Base-by-base conservation (phyloP, 108 stramenopile species). In the Cyclotella cryptica region DNA sequence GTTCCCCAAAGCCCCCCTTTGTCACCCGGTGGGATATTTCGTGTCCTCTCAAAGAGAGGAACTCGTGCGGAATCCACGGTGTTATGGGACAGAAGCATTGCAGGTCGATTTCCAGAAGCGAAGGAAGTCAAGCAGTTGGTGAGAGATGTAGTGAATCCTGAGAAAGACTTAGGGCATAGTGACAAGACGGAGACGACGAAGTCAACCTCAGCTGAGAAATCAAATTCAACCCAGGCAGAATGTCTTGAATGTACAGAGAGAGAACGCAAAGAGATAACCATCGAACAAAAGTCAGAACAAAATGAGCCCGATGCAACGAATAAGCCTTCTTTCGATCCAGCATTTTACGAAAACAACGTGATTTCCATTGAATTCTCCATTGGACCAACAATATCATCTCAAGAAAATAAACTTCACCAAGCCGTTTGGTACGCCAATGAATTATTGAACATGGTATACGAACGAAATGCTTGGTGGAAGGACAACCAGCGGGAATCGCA, bases 101-200 rank as follows among this genome's bases (percentile, higher is more conserved):
- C 83, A 17, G 86, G 89, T 0, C 61, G 86, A 54, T 96, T 96
- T 75, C 96, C 96, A 2, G 93, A 94, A 70, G 49, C 87, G 8
- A 94, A 93, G 62, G 87, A 89, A 60, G 43, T 96, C 26, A 94
- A 96, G 71, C 92, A 90, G 71, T 51, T 78, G 63, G 69, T 96
- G 35, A 87, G 96, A 13, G 92, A 94, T 80, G 35, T 64, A 46
- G 81, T 96, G 46, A 66, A 53, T 40, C 95, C 95, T 9, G 54
- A 73, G 0, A 80, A 83, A 52, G 75, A 79, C 59, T 66, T 96
- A 68, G 95, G 95, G 14, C 95, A 96, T 53, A 90, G 88, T 69
- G 93, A 94, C 73, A 68, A 26, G 27, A 30, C 10, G 15, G 60
- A 59, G 29, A 19, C 51, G 4, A 54, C 28, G 14, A 75, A 74